Evolutionary conservation across 805 yeast genomes (phyloP), one percentile per base, ranked within the genome.

Genomic region (Tetrapisispora phaffii): DNA sequence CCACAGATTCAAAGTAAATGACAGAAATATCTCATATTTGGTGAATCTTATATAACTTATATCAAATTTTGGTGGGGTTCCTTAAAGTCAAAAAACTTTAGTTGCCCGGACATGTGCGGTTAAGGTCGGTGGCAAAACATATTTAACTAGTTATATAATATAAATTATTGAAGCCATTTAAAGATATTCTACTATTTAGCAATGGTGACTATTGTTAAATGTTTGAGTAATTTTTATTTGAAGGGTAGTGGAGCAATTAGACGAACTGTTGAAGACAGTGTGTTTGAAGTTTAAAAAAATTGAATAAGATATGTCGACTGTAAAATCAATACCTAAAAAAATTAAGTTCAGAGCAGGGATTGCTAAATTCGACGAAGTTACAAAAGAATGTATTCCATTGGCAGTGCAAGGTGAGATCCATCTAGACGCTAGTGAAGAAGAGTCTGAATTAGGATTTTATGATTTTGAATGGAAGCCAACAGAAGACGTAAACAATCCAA

Each of bases 351-450:
- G 78, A 54, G 87, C 85, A 21, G 85, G 85, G 37, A 72, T 73
- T 52, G 82, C 80, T 20, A 72, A 70, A 34, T 73, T 74, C 61
- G 76, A 78, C 60, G 77, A 77, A 58, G 76, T 73, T 26, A 70
- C 76, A 12, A 65, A 73, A 32, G 56, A 69, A 36, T 80, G 82
- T 60, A 76, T 76, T 26, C 85, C 82, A 44, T 66, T 67, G 55
- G 77, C 77, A 17, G 70, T 69, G 54, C 81, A 76, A 59, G 86
- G 86, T 16, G 58, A 55, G 37, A 51, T 61, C 19, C 52, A 49
- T 23, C 57, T 65, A 23, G 53, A 55, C 28, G 63, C 59, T 20
- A 62, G 61, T 36, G 65, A 62, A 41, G 59, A 56, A 32, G 57
- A 53, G 29, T 62, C 57, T 44, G 60, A 64, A 38, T 45, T 58